phyloP scores from a whole-genome alignment of 352 stramenopile species.

The Plasmopara halstedii region DNA sequence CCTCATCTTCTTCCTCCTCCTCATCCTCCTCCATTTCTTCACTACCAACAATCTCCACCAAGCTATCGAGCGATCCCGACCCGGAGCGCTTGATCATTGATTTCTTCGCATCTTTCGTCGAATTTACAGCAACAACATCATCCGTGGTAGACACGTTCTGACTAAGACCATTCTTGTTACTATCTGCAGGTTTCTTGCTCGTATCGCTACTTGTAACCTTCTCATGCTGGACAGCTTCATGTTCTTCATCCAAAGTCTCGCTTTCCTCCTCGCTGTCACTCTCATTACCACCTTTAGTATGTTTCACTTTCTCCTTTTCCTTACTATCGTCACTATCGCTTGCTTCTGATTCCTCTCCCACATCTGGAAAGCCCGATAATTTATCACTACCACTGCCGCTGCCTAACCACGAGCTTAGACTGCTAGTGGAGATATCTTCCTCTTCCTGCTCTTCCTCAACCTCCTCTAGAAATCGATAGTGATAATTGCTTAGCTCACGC shows the following conservation, averaged over 20 bases:
- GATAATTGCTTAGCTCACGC: conserved; percentile 12
- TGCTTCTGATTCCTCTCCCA: neutral
- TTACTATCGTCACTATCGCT: conserved; percentile 2
- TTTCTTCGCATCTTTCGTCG: conserved; percentile 18
- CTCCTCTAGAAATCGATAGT: conserved; percentile 17
- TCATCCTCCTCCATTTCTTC: conserved; percentile 11
- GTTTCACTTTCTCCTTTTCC: neutral
- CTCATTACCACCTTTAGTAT: neutral
- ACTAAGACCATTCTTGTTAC: neutral
- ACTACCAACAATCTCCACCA: conserved; percentile 20
- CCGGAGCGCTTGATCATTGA: conserved; percentile 5
- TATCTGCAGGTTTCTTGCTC: neutral
- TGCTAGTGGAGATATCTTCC: conserved; percentile 1
- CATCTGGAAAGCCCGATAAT: neutral
- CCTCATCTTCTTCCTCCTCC: conserved; percentile 9
- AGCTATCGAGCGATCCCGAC: conserved; percentile 15
- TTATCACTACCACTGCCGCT: conserved; percentile 9
- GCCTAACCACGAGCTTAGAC: conserved; percentile 1
- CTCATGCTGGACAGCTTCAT: neutral
- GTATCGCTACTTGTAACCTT: neutral
- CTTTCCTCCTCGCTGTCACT: neutral
- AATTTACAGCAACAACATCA: too few species aligned
- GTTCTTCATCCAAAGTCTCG: neutral
- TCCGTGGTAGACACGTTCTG: too few species aligned
- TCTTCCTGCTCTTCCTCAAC: neutral